These are phyloP conservation scores for Monosporascus cannonballus DNA, from an alignment of 2,329 filamentous ascomycete species.

Conservation along the genomic window DNA sequence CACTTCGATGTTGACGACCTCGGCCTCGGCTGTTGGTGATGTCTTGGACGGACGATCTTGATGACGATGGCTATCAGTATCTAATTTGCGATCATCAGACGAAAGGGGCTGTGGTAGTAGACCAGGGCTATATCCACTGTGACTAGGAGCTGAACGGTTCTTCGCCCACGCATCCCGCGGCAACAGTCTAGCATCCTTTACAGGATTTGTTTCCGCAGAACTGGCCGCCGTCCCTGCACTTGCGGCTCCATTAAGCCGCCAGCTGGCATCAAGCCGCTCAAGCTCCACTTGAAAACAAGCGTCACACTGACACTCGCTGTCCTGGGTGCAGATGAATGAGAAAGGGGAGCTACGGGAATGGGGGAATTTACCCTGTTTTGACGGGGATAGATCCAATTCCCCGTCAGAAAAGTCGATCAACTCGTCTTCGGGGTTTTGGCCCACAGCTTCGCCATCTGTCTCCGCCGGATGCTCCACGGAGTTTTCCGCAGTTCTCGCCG, in stretches of 20 bases:
- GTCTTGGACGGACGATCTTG: conserved; percentile 15
- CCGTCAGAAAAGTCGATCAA: conserved; percentile 16
- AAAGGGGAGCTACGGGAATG: conserved; percentile 3
- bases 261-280: conserved; percentile 6
- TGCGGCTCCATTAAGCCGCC: conserved; percentile 1
- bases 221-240: not conserved
- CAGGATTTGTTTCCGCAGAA: not conserved
- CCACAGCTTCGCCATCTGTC: not conserved
- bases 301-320: conserved; percentile 10
- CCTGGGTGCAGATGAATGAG: conserved; percentile 2
- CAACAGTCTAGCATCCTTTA: not conserved
- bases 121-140: not conserved
- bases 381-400: conserved; percentile 16
- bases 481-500: conserved; percentile 6
- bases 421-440: conserved; percentile 8
- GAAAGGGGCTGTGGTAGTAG: not conserved
- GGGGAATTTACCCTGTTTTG: conserved; percentile 21
- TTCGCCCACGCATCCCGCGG: not conserved
- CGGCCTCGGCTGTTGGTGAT: conserved; percentile 3
- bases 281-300: conserved; percentile 11
- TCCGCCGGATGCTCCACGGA: conserved; percentile 1
- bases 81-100: conserved; percentile 1
- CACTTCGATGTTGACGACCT: conserved; percentile 2
- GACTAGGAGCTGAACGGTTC: not conserved
- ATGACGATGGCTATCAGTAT: conserved; percentile 13